Evolutionary conservation across 75 land plant species (phyloP), one percentile per base, ranked within the genome.

Genomic region (Isoetes taiwanensis): DNA sequence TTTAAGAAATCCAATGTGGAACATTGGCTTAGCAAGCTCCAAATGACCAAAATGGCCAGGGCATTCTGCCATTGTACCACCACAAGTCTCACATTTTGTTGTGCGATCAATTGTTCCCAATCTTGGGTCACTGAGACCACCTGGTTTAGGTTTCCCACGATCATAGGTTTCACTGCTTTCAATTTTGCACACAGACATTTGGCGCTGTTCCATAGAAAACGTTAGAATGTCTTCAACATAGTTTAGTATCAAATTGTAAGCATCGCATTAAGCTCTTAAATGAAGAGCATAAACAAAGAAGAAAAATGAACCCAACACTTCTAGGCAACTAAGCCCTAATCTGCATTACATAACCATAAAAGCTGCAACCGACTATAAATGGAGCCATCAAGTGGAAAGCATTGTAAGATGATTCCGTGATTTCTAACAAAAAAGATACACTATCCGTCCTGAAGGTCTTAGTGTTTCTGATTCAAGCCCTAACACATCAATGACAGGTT

Each of bases 21-120:
- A 94, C 99, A 94, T 89, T 0, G 99, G 99, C 62, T 94, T 94
- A 17, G 90, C 99, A 10, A 94, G 85, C 70, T 94, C 99, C 16
- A 94, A 72, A 50, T 94, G 91, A 5, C 96, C 99, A 57, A 94
- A 94, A 54, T 94, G 99, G 1, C 99, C 99, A 5, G 99, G 91
- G 48, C 99, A 94, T 71, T 85, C 96, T 4, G 96, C 96, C 96
- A 94, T 89, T 66, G 70, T 75, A 6, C 87, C 90, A 24, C 72
- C 78, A 57, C 99, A 94, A 3, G 99, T 94, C 52, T 94, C 99
- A 46, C 99, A 94, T 77, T 85, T 85, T 64, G 76, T 29, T 52
- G 80, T 86, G 35, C 91, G 67, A 34, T 94, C 99, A 41, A 84
- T 89, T 1, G 99, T 94, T 8, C 99, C 99, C 28, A 89, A 72